A percentile compares a stretch with the other conserved stretches of the same genome.
phyloP scores from a whole-genome alignment of 139 green algal species.

The Haematococcus lacustris region DNA sequence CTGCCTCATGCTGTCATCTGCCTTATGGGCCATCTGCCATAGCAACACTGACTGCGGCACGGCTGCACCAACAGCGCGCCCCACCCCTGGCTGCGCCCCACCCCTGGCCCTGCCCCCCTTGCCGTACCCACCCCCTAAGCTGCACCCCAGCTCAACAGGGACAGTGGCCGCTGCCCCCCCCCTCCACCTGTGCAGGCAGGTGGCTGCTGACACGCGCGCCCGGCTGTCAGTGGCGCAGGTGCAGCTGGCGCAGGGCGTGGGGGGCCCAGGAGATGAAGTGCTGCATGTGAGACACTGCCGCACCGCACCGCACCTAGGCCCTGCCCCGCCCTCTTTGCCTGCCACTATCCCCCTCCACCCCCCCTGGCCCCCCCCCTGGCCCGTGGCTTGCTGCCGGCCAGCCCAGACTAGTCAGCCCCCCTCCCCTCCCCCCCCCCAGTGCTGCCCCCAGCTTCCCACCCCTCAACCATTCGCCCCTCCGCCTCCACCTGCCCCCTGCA shows the following conservation, averaged over 20 bases:
- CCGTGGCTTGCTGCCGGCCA: background rate
- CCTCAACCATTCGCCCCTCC: too few relatives aligned
- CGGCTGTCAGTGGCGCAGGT: background rate
- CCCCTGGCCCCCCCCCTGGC: too few relatives aligned
- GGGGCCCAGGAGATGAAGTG: background rate
- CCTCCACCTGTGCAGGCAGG: background rate
- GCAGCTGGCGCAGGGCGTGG: background rate
- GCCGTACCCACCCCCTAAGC: background rate
- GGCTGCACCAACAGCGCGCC: background rate
- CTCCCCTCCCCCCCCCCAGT: background rate
- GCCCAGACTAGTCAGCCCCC: background rate
- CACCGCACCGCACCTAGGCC: too few relatives aligned
- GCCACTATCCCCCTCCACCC: background rate
- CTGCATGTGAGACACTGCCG: background rate
- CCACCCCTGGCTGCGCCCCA: background rate
- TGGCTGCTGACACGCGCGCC: background rate
- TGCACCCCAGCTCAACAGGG: background rate
- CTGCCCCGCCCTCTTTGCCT: too few relatives aligned
- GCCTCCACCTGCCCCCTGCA: too few relatives aligned
- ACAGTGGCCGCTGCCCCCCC: background rate
- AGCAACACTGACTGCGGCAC: background rate
- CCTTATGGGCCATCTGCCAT: background rate
- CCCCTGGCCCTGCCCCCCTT: background rate
- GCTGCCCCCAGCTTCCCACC: background rate
- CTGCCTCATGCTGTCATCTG: too few relatives aligned